Base-by-base conservation (phyloP, 768 basidiomycete genomes). In the Mycena epipterygia region DNA sequence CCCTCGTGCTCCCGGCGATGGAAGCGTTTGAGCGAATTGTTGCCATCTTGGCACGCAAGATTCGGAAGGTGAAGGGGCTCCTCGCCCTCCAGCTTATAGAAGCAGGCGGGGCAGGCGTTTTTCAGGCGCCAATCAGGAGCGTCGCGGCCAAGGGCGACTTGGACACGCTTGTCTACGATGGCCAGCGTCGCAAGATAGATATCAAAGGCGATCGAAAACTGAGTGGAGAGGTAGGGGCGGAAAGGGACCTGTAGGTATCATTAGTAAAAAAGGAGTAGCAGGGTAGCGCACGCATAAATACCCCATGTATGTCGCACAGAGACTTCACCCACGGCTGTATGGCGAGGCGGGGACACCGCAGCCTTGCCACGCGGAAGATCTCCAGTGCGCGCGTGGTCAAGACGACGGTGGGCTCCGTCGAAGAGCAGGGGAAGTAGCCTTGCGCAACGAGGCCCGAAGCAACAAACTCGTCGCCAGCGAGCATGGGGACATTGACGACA, bases 81-180 rank as follows among this genome's bases (percentile, higher is more conserved):
- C 59, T 85, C 80, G 29, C 73, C 79, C 42, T 79, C 56, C 9
- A 83, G 71, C 78, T 80, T 73, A 57, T 84, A 83, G 19, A 64
- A 64, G 68, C 85, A 86, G 1, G 83, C 67, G 0, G 80, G 79
- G 69, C 85, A 86, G 0, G n/a, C n/a, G n/a, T n/a, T n/a, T n/a
- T n/a, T n/a, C n/a, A n/a, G n/a, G n/a, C n/a, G n/a, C n/a, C n/a
- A n/a, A n/a, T n/a, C n/a, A n/a, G n/a, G n/a, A n/a, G n/a, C n/a
- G n/a, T n/a, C n/a, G n/a, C n/a, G n/a, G n/a, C n/a, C n/a, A n/a
- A n/a, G n/a, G n/a, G n/a, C n/a, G n/a, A n/a, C n/a, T n/a, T n/a
- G n/a, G n/a, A 83, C 74, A 0, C 51, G 64, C 2, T 23, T 21
- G 27, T 79, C 61, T 17, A 83, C 74, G 0, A 2, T 14, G 0